Evolutionary conservation across 495 filamentous ascomycete genomes (phyloP).

Genomic region (Aspergillus cavernicola): DNA sequence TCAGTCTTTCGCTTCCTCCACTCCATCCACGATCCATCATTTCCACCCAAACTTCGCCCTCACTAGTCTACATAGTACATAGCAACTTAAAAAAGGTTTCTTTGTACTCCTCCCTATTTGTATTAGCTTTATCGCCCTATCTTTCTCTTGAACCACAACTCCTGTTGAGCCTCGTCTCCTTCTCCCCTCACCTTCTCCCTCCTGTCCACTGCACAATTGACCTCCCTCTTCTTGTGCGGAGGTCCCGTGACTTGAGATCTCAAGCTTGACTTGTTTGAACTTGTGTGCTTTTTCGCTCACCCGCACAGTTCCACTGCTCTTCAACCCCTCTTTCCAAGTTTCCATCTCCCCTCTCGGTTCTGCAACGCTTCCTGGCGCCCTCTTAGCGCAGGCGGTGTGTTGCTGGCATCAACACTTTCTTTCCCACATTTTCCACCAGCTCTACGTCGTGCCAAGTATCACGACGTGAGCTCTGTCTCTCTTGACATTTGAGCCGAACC

Average conservation of each 20-base stretch:
- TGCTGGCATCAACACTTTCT: constrained; percentile 30
- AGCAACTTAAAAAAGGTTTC: background rate
- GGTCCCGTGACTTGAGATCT: constrained; percentile 21
- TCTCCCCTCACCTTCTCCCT: background rate
- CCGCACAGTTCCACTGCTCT: constrained; percentile 7
- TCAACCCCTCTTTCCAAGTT: constrained; percentile 18
- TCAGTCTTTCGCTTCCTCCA: too few relatives aligned
- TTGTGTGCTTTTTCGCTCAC: constrained; percentile 10
- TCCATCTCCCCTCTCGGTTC: constrained; percentile 5
- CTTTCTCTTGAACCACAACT: background rate
- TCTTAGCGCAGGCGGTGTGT: constrained; percentile 41
- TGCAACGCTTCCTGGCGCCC: constrained; percentile 11
- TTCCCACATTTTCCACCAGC: constrained; percentile 14
- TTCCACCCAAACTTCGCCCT: constrained; percentile 1
- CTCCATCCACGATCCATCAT: background rate
- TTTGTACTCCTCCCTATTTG: constrained; percentile 1
- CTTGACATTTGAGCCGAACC: constrained; percentile 30
- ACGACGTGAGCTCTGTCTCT: constrained; percentile 36
- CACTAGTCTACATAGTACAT: background rate
- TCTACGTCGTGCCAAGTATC: constrained; percentile 40
- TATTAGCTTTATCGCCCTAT: constrained; percentile 1
- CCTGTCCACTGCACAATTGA: background rate
- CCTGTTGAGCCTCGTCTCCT: too few relatives aligned
- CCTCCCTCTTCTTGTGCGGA: constrained; percentile 1
- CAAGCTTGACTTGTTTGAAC: constrained; percentile 6